Evolutionary conservation across 2,329 filamentous ascomycete species (phyloP).

Genomic region (Lizonia empirigonia): DNA sequence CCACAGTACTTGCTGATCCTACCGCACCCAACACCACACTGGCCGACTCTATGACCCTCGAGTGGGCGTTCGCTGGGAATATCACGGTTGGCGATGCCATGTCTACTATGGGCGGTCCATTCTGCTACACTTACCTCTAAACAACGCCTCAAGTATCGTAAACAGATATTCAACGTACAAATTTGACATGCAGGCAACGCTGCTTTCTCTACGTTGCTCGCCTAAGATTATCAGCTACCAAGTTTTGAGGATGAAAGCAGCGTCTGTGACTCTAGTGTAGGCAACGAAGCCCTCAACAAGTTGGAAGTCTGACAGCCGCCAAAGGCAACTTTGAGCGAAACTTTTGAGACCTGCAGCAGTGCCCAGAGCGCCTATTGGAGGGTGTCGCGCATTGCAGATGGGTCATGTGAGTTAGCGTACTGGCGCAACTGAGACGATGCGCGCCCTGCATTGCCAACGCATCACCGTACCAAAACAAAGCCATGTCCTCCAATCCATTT

Average conservation of each 20-base stretch:
- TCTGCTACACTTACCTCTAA: constrained; percentile 54
- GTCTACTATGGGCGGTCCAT: constrained; percentile 54
- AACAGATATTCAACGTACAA: constrained; percentile 4
- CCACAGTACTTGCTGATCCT: constrained; percentile 53
- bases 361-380: constrained; percentile 24
- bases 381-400: constrained; percentile 15
- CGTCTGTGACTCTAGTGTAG: not conserved
- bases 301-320: not conserved
- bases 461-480: constrained; percentile 38
- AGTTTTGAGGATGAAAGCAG: not conserved
- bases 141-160: not conserved
- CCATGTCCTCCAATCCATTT: constrained; percentile 39
- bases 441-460: constrained; percentile 41
- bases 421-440: constrained; percentile 15
- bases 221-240: too few species aligned
- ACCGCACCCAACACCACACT: constrained; percentile 54
- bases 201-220: too few species aligned
- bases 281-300: not conserved
- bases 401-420: constrained; percentile 18
- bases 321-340: not conserved
- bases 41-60: constrained; percentile 51
- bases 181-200: not conserved
- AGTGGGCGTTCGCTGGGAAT: constrained; percentile 40
- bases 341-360: constrained; percentile 8
- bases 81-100: constrained; percentile 50